phyloP scores from a whole-genome alignment of 1,139 yeast genomes.

The Chernovozyma aurita region DNA sequence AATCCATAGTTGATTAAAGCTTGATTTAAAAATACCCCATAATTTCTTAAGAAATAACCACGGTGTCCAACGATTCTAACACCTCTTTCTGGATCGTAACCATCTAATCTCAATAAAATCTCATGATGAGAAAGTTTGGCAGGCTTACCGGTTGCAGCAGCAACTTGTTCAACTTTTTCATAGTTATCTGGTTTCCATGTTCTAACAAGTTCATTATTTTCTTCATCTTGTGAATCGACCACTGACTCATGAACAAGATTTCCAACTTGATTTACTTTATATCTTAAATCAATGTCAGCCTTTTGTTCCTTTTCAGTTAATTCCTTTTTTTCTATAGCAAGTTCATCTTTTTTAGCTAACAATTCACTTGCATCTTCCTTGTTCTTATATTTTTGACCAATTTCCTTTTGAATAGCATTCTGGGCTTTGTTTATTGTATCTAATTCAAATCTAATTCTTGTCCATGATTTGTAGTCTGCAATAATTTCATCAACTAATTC shows the following conservation, averaged over 20 bases:
- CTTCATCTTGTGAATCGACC: constrained; percentile 85
- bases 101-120: constrained; percentile 87
- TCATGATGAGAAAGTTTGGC: constrained; percentile 94
- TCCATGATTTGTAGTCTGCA: constrained; percentile 87
- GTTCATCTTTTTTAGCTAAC: constrained; percentile 71
- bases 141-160: constrained; percentile 68
- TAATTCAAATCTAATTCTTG: constrained; percentile 82
- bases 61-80: constrained; percentile 97
- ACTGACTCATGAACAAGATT: constrained; percentile 92
- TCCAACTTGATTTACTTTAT: constrained; percentile 85
- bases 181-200: constrained; percentile 75
- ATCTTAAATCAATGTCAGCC: constrained; percentile 70
- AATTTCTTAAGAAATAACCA: constrained; percentile 92
- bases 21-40: constrained; percentile 95
- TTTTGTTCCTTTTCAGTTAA: constrained; percentile 67
- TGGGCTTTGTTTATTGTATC: constrained; percentile 85
- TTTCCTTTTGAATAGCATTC: constrained; percentile 86
- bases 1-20: constrained; percentile 96
- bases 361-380: constrained; percentile 91
- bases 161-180: constrained; percentile 54
- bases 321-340: constrained; percentile 65
- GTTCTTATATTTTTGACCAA: constrained; percentile 87
- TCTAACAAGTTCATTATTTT: constrained; percentile 78
- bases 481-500: constrained; percentile 95
- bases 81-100: constrained; percentile 99